phyloP scores from a whole-genome alignment of 2,329 filamentous ascomycete genomes.

The Aspergillus cejpii region DNA sequence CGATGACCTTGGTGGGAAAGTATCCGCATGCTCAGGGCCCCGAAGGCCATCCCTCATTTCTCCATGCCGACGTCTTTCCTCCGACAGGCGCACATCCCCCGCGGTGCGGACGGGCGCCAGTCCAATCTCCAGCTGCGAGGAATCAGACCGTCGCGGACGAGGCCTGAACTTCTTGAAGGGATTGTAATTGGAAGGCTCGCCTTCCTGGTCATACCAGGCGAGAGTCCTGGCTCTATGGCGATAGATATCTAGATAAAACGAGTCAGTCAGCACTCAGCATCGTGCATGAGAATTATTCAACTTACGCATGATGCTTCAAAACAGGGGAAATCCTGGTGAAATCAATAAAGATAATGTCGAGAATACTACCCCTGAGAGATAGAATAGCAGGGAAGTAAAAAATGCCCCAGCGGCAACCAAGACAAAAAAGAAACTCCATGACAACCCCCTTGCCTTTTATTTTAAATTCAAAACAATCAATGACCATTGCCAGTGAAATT shows the following conservation, averaged over 20 bases:
- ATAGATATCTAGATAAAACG: conserved; percentile 32
- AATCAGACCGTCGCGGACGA: conserved; percentile 22
- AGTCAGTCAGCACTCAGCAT: background rate
- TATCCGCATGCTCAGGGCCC: conserved; percentile 21
- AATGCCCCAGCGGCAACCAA: too few relatives aligned
- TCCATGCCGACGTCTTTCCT: conserved; percentile 19
- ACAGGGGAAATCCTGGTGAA: background rate
- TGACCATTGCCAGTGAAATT: too few relatives aligned
- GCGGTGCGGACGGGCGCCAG: conserved; percentile 18
- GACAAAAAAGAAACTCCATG: too few relatives aligned
- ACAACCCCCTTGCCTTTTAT: too few relatives aligned
- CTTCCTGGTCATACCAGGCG: conserved; percentile 40
- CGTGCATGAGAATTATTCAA: background rate
- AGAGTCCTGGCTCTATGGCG: conserved; percentile 33
- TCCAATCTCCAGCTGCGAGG: conserved; percentile 29
- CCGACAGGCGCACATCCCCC: conserved; percentile 19
- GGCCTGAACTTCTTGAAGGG: conserved; percentile 38
- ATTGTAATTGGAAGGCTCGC: conserved; percentile 33
- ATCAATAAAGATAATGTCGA: background rate
- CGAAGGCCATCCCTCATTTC: conserved; percentile 23
- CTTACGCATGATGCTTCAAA: conserved; percentile 5
- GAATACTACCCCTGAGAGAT: background rate
- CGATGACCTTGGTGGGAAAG: conserved; percentile 22
- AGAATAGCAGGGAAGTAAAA: background rate
- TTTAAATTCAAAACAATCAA: too few relatives aligned